Evolutionary conservation across 768 basidiomycete species (phyloP), one percentile per base, ranked within the genome.

Genomic region (Candolleomyces efflorescens): DNA sequence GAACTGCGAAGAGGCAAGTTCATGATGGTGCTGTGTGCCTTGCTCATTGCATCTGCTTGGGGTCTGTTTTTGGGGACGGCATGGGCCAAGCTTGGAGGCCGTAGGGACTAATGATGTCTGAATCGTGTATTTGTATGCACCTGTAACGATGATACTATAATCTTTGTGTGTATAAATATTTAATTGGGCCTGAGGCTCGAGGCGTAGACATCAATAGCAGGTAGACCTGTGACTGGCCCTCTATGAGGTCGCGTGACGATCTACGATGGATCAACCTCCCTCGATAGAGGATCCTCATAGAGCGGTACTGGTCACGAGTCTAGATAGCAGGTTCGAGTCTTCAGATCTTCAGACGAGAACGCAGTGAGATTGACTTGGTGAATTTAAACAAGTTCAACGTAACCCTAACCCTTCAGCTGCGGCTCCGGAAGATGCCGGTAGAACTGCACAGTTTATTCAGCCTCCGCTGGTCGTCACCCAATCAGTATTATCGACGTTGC

Each of bases 61-160:
- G 64, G 79, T 37, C 67, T 89, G 59, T 89, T 89, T 69, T 71
- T 90, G 64, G 74, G 64, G 10, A 86, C 83, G 17, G 87, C 85
- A 0, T 85, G 78, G 78, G 65, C 78, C 54, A 81, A 79, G 62
- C 69, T 88, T 57, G 77, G 83, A 7, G 47, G 17, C 18, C 46
- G 22, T 13, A 47, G n/a, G 3, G 22, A 24, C 13, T 18, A 48
- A 1, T 43, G 41, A 43, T 20, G 5, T 5, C 9, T 9, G 17
- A 17, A 13, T 20, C 41, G 41, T 43, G 41, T 17, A 43, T 11
- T 43, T 17, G 15, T 43, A 20, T 5, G 17, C 17, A 20, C 7
- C 41, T 43, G 26, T 55, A 45, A 23, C 45, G 27, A 13, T 47
- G 15, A 55, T 4, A 13, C 22, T 47, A 12, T 45, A 45, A 27